phyloP scores from a whole-genome alignment of 2,329 filamentous ascomycete species.

The Nothopassalora personata region DNA sequence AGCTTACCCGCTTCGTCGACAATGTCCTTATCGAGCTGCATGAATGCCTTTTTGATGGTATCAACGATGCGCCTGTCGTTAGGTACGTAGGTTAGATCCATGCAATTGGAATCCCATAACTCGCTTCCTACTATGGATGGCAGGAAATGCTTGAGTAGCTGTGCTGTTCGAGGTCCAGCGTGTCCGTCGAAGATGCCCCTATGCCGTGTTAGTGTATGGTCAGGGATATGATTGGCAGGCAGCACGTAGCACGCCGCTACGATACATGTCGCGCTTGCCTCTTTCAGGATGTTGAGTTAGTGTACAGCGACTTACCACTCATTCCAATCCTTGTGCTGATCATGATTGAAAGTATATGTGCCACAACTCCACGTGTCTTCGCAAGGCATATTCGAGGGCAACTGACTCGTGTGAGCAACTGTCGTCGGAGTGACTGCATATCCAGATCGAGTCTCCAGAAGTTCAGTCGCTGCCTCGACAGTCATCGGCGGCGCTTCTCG shows the following conservation, averaged over 20 bases:
- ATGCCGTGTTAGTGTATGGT: neutral
- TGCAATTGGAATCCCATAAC: constrained; percentile 18
- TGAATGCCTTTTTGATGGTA: constrained; percentile 39
- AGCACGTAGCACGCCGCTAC: neutral
- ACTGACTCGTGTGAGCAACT: constrained; percentile 24
- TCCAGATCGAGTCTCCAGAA: constrained; percentile 19
- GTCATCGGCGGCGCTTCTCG: constrained; percentile 19
- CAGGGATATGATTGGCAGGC: neutral
- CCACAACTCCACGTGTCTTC: constrained; percentile 25
- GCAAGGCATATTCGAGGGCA: constrained; percentile 28
- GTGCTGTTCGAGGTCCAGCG: constrained; percentile 30
- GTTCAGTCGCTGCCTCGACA: constrained; percentile 18
- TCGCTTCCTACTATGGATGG: constrained; percentile 20
- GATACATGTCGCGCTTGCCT: neutral
- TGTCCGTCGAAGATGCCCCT: constrained; percentile 41
- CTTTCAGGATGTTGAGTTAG: neutral
- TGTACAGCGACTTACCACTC: constrained; percentile 22
- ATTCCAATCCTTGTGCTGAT: constrained; percentile 23
- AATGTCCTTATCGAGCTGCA: constrained; percentile 37
- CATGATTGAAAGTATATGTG: constrained; percentile 18
- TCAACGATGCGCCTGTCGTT: constrained; percentile 30
- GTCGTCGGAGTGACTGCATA: constrained; percentile 23
- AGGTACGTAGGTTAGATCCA: constrained; percentile 19
- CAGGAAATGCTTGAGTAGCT: constrained; percentile 24
- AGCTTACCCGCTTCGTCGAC: constrained; percentile 20